phyloP scores from a whole-genome alignment of 192 early-diverging fungal genomes.

The Ramicandelaber brevisporus region DNA sequence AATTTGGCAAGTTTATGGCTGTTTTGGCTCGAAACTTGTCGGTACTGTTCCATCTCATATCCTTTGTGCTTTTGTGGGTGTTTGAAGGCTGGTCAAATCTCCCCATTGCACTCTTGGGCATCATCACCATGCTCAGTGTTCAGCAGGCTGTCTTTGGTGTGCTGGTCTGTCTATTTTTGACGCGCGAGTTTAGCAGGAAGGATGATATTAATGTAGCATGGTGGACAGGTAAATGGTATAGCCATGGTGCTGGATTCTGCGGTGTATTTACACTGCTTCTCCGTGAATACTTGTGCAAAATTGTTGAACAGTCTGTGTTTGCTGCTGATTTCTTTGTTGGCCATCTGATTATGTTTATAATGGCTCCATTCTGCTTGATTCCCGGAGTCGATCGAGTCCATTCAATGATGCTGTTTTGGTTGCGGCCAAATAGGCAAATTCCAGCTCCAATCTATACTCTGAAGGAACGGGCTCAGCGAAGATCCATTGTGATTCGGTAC shows the following conservation, averaged over 20 bases:
- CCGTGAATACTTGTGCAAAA: conserved; percentile 62
- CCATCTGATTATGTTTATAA: conserved; percentile 47
- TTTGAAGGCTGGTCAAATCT: conserved; percentile 34
- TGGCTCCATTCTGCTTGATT: conserved; percentile 41
- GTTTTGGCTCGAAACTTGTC: conserved; percentile 31
- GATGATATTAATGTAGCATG: conserved; percentile 62
- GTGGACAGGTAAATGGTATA: conserved; percentile 71
- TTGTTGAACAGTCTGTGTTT: conserved; percentile 61
- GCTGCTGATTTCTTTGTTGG: conserved; percentile 52
- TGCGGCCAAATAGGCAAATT: conserved; percentile 55
- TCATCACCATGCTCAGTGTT: conserved; percentile 34
- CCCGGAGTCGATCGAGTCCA: conserved; percentile 48
- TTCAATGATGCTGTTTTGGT: conserved; percentile 61
- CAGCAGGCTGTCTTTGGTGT: conserved; percentile 43
- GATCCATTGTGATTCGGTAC: conserved; percentile 33
- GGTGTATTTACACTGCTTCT: conserved; percentile 39
- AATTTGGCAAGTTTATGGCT: conserved; percentile 48
- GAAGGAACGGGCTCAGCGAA: conserved; percentile 29
- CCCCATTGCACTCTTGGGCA: conserved; percentile 30
- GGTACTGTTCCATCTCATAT: conserved; percentile 27
- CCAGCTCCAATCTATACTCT: conserved; percentile 43
- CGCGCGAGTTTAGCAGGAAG: conserved; percentile 62
- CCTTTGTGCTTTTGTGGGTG: conserved; percentile 36
- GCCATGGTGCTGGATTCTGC: conserved; percentile 46
- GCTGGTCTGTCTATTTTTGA: conserved; percentile 37